phyloP scores from a whole-genome alignment of 1,284 basidiomycete genomes.

The Ustilago nuda region DNA sequence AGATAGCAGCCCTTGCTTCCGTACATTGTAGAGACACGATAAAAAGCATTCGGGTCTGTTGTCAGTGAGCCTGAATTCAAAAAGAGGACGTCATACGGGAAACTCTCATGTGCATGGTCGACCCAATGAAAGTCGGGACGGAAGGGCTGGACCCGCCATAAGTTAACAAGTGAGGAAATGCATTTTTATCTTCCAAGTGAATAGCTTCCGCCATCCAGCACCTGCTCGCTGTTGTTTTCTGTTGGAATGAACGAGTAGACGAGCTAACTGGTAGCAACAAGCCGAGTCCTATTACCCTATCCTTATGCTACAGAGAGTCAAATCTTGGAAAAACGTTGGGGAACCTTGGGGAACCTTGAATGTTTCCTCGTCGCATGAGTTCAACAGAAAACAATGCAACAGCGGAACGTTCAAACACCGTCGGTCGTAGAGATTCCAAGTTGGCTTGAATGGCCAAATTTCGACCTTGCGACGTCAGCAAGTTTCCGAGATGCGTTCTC shows the following conservation, averaged over 20 bases:
- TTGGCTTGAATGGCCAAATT: neutral
- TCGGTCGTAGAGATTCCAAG: neutral
- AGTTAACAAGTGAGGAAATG: neutral
- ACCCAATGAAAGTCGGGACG: constrained; percentile 2
- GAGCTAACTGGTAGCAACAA: no score
- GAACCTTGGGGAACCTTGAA: no score
- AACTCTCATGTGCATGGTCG: neutral
- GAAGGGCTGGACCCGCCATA: neutral
- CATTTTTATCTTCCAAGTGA: neutral
- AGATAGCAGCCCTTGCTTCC: neutral
- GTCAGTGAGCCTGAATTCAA: neutral
- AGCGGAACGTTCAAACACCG: constrained; percentile 2
- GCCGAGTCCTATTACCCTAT: no score
- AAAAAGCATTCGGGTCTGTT: neutral
- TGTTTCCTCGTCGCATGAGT: neutral
- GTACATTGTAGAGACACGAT: neutral
- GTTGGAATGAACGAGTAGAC: neutral
- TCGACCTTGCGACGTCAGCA: neutral
- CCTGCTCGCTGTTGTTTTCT: neutral
- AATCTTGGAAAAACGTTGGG: neutral
- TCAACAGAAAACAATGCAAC: neutral
- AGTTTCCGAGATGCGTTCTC: neutral
- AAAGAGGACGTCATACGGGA: neutral
- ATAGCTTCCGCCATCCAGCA: no score
- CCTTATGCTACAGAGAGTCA: no score